Percentiles rank a stretch among this genome's conserved stretches.
Conservation (phyloP, 1,139 yeast species). For the Insectozyma bohioensis region DNA sequence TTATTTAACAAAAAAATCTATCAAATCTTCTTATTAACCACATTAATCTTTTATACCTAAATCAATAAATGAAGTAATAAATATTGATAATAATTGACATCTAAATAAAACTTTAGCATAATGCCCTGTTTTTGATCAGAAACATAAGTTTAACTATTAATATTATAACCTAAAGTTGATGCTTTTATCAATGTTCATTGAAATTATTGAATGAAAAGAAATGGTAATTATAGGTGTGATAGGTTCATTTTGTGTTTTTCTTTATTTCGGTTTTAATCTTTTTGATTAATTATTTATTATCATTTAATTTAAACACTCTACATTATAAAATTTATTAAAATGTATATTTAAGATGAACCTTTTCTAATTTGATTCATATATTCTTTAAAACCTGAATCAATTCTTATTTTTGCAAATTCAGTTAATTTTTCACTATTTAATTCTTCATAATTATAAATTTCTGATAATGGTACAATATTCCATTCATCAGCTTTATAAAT, state of each 20-base stretch:
- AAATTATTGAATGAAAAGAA: no score
- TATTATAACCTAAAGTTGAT: conserved; percentile 57
- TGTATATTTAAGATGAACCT: no score
- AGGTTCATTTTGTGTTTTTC: no score
- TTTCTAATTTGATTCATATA: neutral
- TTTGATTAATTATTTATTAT: no score
- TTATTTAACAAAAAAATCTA: no score
- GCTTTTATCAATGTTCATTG: no score
- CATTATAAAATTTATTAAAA: no score
- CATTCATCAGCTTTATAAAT: neutral
- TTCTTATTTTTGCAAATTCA: neutral
- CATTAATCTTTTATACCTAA: conserved; percentile 53
- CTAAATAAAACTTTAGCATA: conserved; percentile 63
- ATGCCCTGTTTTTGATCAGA: conserved; percentile 57
- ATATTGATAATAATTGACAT: conserved; percentile 52
- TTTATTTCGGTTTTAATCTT: no score
- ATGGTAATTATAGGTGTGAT: no score
- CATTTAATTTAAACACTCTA: no score
- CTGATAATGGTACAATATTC: neutral
- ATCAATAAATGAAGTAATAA: conserved; percentile 44
- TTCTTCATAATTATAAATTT: neutral
- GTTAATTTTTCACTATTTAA: neutral
- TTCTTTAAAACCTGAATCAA: neutral
- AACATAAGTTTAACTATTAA: conserved; percentile 56
- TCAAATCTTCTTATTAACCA: no score